Conservation (phyloP, 2,329 filamentous ascomycete species). For the Dactylellina parvicollis region DNA sequence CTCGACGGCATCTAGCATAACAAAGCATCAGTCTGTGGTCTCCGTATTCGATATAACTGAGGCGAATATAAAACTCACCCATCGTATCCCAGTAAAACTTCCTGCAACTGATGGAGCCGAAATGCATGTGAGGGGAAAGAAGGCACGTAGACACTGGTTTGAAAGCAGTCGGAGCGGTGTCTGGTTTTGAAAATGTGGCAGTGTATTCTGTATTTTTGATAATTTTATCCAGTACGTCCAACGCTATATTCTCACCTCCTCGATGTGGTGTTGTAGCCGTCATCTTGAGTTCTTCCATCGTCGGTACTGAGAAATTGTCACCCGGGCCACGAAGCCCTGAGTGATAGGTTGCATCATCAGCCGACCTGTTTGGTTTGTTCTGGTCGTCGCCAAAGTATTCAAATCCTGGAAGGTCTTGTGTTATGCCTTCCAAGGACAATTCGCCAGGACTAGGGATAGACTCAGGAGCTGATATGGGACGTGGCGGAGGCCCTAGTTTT, state of each 20-base stretch:
- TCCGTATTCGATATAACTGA: not conserved
- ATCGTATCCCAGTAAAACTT: constrained; percentile 76
- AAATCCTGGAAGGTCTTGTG: constrained; percentile 60
- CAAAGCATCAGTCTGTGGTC: not conserved
- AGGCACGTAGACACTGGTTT: constrained; percentile 77
- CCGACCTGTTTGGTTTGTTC: constrained; percentile 68
- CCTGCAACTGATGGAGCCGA: constrained; percentile 75
- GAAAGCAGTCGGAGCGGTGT: constrained; percentile 78
- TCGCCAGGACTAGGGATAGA: constrained; percentile 73
- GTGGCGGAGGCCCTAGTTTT: constrained; percentile 71
- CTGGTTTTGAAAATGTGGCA: constrained; percentile 79
- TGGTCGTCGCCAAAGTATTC: constrained; percentile 67
- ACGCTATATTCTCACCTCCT: constrained; percentile 75
- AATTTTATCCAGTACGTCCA: constrained; percentile 69
- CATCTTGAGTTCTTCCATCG: constrained; percentile 76
- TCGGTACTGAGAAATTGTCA: constrained; percentile 75
- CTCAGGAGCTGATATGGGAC: constrained; percentile 70
- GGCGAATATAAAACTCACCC: not conserved
- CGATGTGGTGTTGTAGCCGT: constrained; percentile 73
- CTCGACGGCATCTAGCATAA: constrained; percentile 68
- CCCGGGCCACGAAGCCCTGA: constrained; percentile 72
- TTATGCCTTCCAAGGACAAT: constrained; percentile 65
- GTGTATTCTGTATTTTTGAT: constrained; percentile 73
- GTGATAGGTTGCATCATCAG: constrained; percentile 69
- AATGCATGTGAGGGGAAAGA: constrained; percentile 78